Evolutionary conservation across 78 protist genomes (phyloP).

Genomic region (slime mould (Dictyostelium discoideum)): dicty_2.7 NC_007089.4:518501-519000

Average conservation of each 20-base stretch:
- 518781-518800: slow-evolving; percentile 37
- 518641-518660: slow-evolving; percentile 63
- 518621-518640: slow-evolving; percentile 62
- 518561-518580: slow-evolving; percentile 78
- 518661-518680: slow-evolving; percentile 75
- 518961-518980: not conserved
- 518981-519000: not conserved
- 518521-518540: slow-evolving; percentile 75
- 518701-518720: not conserved
- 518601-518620: slow-evolving; percentile 60
- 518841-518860: slow-evolving; percentile 54
- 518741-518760: slow-evolving; percentile 58
- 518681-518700: not conserved
- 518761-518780: slow-evolving; percentile 55
- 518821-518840: slow-evolving; percentile 56
- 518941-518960: not conserved
- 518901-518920: slow-evolving; percentile 61
- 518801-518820: slow-evolving; percentile 73
- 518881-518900: slow-evolving; percentile 80
- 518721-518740: not conserved
- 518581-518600: slow-evolving; percentile 70
- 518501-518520: slow-evolving; percentile 74
- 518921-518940: not conserved
- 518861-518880: slow-evolving; percentile 36
- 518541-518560: slow-evolving; percentile 85